phyloP scores from a whole-genome alignment of 345 rosid genomes.

The Salix purpurea region DNA sequence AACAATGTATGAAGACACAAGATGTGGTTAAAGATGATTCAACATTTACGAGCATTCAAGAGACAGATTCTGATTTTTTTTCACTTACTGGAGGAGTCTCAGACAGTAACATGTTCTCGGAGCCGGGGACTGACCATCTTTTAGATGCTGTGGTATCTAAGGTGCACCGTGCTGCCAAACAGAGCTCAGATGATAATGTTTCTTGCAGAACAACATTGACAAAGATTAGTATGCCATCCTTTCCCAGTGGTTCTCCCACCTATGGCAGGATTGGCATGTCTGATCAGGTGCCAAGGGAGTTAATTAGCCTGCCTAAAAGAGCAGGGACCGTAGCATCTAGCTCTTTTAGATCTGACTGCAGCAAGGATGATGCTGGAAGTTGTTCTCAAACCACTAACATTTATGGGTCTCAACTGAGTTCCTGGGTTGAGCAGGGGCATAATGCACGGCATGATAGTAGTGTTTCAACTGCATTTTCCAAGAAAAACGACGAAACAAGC shows the following conservation, averaged over 20 bases:
- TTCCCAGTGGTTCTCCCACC: constrained; percentile 41
- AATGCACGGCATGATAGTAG: constrained; percentile 49
- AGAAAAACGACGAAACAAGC: constrained; percentile 52
- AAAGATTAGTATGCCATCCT: constrained; percentile 54
- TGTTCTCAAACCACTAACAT: constrained; percentile 49
- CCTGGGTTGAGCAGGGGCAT: constrained; percentile 77
- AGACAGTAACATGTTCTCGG: constrained; percentile 27
- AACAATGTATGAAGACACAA: constrained; percentile 27
- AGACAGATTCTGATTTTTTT: constrained; percentile 32
- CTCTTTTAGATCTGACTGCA: constrained; percentile 39
- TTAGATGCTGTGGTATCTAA: constrained; percentile 90
- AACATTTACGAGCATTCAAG: constrained; percentile 30
- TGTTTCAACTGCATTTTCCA: constrained; percentile 57
- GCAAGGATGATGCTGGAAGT: constrained; percentile 41
- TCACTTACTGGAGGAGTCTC: constrained; percentile 38
- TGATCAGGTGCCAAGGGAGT: constrained; percentile 35
- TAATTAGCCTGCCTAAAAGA: constrained; percentile 38
- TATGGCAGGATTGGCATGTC: constrained; percentile 28
- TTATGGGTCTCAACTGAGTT: constrained; percentile 75
- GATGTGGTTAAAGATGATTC: constrained; percentile 34
- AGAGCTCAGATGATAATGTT: constrained; percentile 61
- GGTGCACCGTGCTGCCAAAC: constrained; percentile 50
- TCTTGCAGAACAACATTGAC: constrained; percentile 73
- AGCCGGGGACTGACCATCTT: constrained; percentile 54
- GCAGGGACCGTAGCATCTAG: constrained; percentile 34